Percentiles rank a stretch among this genome's conserved stretches.
Conservation (phyloP, 2,329 filamentous ascomycete genomes). For the Pleurostoma richardsiae region DNA sequence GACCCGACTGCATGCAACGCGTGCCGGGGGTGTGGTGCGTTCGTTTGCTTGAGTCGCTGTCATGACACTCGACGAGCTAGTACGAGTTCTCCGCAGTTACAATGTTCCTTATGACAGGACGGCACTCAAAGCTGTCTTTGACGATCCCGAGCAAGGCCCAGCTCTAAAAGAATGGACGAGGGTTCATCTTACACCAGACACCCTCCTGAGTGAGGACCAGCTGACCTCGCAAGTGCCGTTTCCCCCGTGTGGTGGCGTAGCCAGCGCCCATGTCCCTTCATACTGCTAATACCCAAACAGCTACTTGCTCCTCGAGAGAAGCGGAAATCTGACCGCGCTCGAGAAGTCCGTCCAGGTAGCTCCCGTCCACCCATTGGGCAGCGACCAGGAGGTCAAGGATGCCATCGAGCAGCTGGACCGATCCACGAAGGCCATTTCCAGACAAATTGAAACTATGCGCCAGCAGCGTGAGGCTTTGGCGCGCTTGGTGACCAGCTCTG, state of each 20-base stretch:
- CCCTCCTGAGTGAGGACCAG: constrained; percentile 49
- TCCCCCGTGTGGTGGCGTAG: too few relatives aligned
- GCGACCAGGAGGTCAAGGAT: constrained; percentile 53
- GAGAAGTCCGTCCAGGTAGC: constrained; percentile 39
- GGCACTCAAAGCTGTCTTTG: constrained; percentile 27
- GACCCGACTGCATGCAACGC: too few relatives aligned
- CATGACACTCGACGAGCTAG: constrained; percentile 21
- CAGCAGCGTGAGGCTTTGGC: constrained; percentile 58
- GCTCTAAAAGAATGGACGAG: constrained; percentile 42
- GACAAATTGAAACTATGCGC: constrained; percentile 57
- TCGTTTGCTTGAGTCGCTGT: not conserved
- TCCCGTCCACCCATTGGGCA: constrained; percentile 37
- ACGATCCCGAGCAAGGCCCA: constrained; percentile 25
- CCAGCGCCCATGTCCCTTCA: not conserved
- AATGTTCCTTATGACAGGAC: constrained; percentile 26
- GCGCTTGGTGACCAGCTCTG: constrained; percentile 40
- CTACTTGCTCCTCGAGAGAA: constrained; percentile 42
- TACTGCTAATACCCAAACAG: constrained; percentile 23
- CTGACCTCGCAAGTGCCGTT: constrained; percentile 38
- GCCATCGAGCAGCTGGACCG: constrained; percentile 60
- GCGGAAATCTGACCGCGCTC: constrained; percentile 41
- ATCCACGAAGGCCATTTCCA: constrained; percentile 59
- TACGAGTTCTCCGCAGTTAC: constrained; percentile 22
- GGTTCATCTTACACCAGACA: constrained; percentile 42
- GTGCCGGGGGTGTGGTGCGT: not conserved